Percentiles rank a stretch among this genome's conserved stretches.
phyloP scores from a whole-genome alignment of 495 filamentous ascomycete species.

The Achaetomiella virescens region DNA sequence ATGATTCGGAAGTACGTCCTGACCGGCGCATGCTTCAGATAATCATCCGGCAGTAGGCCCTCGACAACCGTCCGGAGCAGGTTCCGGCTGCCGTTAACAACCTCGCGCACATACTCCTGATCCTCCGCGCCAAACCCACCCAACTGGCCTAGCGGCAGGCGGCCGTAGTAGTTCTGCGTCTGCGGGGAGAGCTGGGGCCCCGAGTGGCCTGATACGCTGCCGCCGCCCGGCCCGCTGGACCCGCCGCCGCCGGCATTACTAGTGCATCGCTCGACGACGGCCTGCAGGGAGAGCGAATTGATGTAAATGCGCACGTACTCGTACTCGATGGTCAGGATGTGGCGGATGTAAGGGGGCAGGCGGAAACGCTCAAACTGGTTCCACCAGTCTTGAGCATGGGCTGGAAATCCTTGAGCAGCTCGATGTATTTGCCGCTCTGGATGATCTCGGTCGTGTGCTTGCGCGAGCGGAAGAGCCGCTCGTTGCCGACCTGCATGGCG shows the following conservation, averaged over 20 bases:
- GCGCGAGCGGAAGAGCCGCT: conserved; percentile 73
- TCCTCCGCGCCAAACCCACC: conserved; percentile 54
- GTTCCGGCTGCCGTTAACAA: conserved; percentile 79
- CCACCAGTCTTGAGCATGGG: conserved; percentile 71
- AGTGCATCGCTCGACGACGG: conserved; percentile 88
- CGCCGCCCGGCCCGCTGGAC: conserved; percentile 12
- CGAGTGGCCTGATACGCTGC: conserved; percentile 37
- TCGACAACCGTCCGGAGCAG: conserved; percentile 79
- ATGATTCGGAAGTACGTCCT: conserved; percentile 93
- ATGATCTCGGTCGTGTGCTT: conserved; percentile 82
- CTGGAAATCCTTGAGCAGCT: conserved; percentile 71
- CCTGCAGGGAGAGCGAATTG: conserved; percentile 89
- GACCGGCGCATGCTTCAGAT: conserved; percentile 86
- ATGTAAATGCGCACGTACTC: conserved; percentile 86
- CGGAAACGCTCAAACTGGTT: conserved; percentile 63
- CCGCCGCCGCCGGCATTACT: conserved; percentile 53
- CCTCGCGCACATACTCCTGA: conserved; percentile 77
- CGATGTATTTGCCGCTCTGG: conserved; percentile 72
- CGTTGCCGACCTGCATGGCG: conserved; percentile 81
- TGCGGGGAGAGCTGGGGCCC: conserved; percentile 47
- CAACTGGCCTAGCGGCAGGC: conserved; percentile 48
- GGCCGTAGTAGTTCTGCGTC: conserved; percentile 52
- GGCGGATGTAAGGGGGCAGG: conserved; percentile 67
- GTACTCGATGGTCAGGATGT: conserved; percentile 84
- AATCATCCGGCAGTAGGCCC: conserved; percentile 70